Percentiles rank a stretch among this genome's conserved stretches.
Evolutionary conservation across 768 basidiomycete species (phyloP).

Genomic region (Cyclocybe aegerita): DNA sequence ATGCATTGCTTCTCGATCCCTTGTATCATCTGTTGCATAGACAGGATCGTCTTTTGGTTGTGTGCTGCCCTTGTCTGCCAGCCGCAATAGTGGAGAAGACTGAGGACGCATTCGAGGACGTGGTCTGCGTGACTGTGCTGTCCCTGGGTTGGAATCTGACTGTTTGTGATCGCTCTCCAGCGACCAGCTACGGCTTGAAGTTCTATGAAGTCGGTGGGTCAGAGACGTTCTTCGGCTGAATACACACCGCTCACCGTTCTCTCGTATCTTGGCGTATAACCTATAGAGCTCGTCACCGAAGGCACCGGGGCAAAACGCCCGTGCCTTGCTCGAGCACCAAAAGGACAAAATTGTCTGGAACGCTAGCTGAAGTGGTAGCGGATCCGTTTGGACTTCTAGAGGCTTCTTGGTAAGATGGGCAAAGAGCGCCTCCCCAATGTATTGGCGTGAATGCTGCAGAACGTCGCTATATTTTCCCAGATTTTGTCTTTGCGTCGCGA

Average conservation of each 20-base stretch:
- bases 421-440: conserved; percentile 15
- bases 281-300: background rate
- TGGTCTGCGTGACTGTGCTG: too few relatives aligned
- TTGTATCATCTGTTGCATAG: too few relatives aligned
- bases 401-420: conserved; percentile 12
- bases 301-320: conserved; percentile 1
- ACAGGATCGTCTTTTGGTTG: too few relatives aligned
- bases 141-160: too few relatives aligned
- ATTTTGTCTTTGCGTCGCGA: background rate
- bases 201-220: background rate
- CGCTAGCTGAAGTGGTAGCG: conserved; percentile 21
- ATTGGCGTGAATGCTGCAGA: background rate
- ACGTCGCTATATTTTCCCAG: background rate
- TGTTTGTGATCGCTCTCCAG: conserved; percentile 5
- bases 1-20: background rate
- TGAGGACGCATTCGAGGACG: background rate
- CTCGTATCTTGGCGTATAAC: conserved; percentile 13
- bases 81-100: too few relatives aligned
- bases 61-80: too few relatives aligned
- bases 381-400: conserved; percentile 12
- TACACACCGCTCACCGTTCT: conserved; percentile 4
- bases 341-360: conserved; percentile 13
- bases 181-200: conserved; percentile 1
- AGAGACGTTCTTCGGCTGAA: background rate
- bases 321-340: conserved; percentile 7